Conservation (phyloP, 345 rosid species). For the Arabidopsis thaliana region TAIR10.1 NC_003071.7:8266001-8266500, state of each 20-base stretch:
- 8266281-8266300: constrained; percentile 53
- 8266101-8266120: constrained; percentile 74
- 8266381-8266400: constrained; percentile 48
- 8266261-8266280: not conserved
- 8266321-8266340: constrained; percentile 88
- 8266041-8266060: constrained; percentile 87
- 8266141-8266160: constrained; percentile 89
- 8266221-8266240: not conserved
- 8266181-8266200: constrained; percentile 81
- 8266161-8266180: constrained; percentile 75
- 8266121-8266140: constrained; percentile 68
- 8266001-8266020: constrained; percentile 91
- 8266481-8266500: constrained; percentile 92
- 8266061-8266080: constrained; percentile 86
- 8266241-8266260: not conserved
- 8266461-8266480: constrained; percentile 92
- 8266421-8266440: constrained; percentile 59
- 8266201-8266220: constrained; percentile 77
- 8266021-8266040: constrained; percentile 92
- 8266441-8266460: constrained; percentile 76
- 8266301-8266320: constrained; percentile 95
- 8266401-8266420: constrained; percentile 63
- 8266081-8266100: constrained; percentile 80
- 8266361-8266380: constrained; percentile 64
- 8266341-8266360: constrained; percentile 90